Evolutionary conservation across 192 early-diverging fungal species (phyloP), one percentile per base, ranked within the genome.

Genomic region (Linnemannia exigua): DNA sequence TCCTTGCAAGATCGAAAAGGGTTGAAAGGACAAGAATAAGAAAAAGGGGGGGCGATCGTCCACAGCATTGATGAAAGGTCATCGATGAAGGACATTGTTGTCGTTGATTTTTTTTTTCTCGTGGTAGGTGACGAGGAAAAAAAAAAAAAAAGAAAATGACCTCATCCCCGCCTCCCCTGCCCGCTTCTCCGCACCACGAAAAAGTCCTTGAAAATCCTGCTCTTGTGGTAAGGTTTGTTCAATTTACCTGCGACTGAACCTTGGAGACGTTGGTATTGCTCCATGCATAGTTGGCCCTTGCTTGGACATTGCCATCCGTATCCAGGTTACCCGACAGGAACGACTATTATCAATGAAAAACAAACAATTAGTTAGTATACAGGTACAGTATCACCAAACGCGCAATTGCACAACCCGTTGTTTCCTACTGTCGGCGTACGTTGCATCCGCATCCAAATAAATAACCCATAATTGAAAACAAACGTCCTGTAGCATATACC

Each of bases 281-380:
- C 96, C 97, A 96, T 77, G 92, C 93, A 88, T 97, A 94, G 91
- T 96, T 92, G 71, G 91, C 90, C 67, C 96, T 91, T 17, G 95
- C 98, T 82, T 95, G 93, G 47, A 99, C 91, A 75, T 92, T 95
- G 70, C 95, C 94, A 79, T 99, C 95, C 73, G 95, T 95, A 81
- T 99, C 99, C 89, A 99, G 93, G 85, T 95, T 97, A 9, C 98
- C 99, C 77, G 97, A 96, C 82, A 99, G 87, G 90, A 97, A 91
- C 31, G 93, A 94, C 95, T 96, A 87, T 52, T 9, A 50, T 17
- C 38, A 48, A 33, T 36, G 33, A 7, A 68, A 35, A 35, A 19
- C 16, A 31, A 17, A 31, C 35, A 12, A 28, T 71, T 44, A 15
- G 70, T 72, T 25, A 72, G 9, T 38, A 44, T 8, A 16, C 28